Evolutionary conservation across 495 filamentous ascomycete species (phyloP).

Genomic region (Endocarpon pusillum): DNA sequence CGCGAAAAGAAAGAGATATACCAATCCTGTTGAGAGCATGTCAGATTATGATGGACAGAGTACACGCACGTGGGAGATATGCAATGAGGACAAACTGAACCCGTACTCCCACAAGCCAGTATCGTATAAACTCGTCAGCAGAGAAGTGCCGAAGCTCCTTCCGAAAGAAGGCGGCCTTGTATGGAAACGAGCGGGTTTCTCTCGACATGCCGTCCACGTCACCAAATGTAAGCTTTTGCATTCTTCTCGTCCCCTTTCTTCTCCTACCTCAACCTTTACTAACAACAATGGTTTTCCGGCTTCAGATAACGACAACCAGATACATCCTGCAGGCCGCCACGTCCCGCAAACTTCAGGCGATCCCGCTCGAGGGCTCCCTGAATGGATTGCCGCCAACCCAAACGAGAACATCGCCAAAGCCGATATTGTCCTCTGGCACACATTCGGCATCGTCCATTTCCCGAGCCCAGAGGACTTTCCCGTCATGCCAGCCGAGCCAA

Average conservation of each 20-base stretch:
- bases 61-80: constrained; percentile 80
- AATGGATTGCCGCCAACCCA: constrained; percentile 69
- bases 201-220: constrained; percentile 78
- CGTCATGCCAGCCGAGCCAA: constrained; percentile 84
- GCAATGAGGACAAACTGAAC: constrained; percentile 69
- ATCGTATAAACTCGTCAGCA: constrained; percentile 82
- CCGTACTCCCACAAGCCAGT: constrained; percentile 72
- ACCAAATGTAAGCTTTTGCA: constrained; percentile 59
- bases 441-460: constrained; percentile 87
- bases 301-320: constrained; percentile 64
- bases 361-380: constrained; percentile 57
- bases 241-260: constrained; percentile 1
- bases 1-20: constrained; percentile 70
- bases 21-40: constrained; percentile 50
- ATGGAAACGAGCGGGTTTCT: constrained; percentile 90
- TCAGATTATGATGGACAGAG: constrained; percentile 70
- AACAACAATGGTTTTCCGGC: neutral
- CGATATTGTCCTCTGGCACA: constrained; percentile 91
- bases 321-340: constrained; percentile 84
- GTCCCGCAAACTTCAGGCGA: constrained; percentile 86
- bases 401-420: constrained; percentile 59
- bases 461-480: constrained; percentile 87
- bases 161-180: constrained; percentile 73
- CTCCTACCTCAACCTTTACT: neutral
- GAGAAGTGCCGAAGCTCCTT: constrained; percentile 64